Evolutionary conservation across 768 basidiomycete species (phyloP), one percentile per base, ranked within the genome.

Genomic region (Russula abietina): DNA sequence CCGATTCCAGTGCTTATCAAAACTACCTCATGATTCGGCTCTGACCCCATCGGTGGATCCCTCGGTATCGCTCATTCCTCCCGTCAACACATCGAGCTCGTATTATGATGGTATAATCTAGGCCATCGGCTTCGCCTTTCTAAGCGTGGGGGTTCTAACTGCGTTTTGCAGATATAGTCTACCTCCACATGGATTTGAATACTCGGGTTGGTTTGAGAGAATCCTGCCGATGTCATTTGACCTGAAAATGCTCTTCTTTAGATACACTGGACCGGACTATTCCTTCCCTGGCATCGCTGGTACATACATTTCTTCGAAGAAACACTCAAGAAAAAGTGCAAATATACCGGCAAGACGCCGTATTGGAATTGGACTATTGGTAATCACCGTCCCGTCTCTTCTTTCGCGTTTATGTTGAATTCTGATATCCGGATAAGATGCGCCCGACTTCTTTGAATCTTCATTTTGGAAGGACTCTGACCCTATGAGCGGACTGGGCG

Each of bases 351-450:
- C 6, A 61, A 61, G 0, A 64, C 65, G 14, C 72, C 72, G 0
- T 73, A 73, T 59, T 73, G 72, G 72, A 60, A 73, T 55, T 73
- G 72, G 72, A 69, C 67, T 12, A 64, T 64, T 22, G 72, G 72
- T 60, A 38, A 12, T 39, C n/a, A n/a, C 12, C 22, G 3, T 22
- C 5, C 28, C 28, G 56, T 3, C 14, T 28, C 39, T n/a, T 28
- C 33, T 6, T 6, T 54, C 11, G 33, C 28, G 4, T 7, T 46
- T 7, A 22, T 22, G n/a, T n/a, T n/a, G n/a, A n/a, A 24, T 24
- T 4, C 30, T 57, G 17, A 62, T 45, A 5, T 4, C n/a, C 4
- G 2, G 0, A 16, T 45, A 72, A 72, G 71, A 73, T 60, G 64
- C 71, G 0, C 55, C 60, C 7, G 56, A 72, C 58, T 65, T 71